A percentile compares a stretch with the other conserved stretches of the same genome.
Conservation (phyloP, 768 basidiomycete species). For the Paxillus ammoniavirescens region DNA sequence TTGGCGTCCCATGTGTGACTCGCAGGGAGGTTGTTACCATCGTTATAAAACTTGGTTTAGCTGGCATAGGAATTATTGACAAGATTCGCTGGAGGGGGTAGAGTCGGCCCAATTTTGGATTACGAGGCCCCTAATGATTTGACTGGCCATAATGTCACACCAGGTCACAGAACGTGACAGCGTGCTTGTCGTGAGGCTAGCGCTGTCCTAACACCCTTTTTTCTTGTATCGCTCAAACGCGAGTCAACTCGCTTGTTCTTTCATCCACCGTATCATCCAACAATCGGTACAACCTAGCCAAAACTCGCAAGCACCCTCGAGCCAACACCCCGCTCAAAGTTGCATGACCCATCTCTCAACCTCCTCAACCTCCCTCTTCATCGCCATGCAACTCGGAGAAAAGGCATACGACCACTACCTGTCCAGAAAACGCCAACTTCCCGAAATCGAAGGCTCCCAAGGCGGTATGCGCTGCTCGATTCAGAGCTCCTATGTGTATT, state of each 20-base stretch:
- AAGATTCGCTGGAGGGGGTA: too few relatives aligned
- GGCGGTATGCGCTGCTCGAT: conserved; percentile 37
- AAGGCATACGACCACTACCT: background rate
- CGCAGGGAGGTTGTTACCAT: too few relatives aligned
- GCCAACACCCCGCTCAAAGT: background rate
- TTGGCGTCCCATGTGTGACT: too few relatives aligned
- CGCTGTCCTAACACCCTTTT: too few relatives aligned
- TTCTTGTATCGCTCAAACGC: too few relatives aligned
- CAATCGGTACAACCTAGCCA: background rate
- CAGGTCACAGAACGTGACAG: too few relatives aligned
- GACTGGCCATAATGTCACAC: too few relatives aligned
- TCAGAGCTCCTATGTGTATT: background rate
- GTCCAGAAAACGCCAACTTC: conserved; percentile 31
- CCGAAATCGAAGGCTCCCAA: conserved; percentile 49
- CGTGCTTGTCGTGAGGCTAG: too few relatives aligned
- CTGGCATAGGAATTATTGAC: too few relatives aligned
- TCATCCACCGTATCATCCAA: background rate
- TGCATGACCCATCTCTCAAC: background rate
- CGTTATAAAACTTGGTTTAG: too few relatives aligned
- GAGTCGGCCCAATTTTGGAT: too few relatives aligned
- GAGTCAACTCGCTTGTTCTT: background rate
- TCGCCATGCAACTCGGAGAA: background rate
- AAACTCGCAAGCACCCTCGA: background rate
- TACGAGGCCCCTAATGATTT: too few relatives aligned
- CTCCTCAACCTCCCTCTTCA: background rate